phyloP scores from a whole-genome alignment of 2,329 filamentous ascomycete genomes.

The Dothideomycetes sp. region DNA sequence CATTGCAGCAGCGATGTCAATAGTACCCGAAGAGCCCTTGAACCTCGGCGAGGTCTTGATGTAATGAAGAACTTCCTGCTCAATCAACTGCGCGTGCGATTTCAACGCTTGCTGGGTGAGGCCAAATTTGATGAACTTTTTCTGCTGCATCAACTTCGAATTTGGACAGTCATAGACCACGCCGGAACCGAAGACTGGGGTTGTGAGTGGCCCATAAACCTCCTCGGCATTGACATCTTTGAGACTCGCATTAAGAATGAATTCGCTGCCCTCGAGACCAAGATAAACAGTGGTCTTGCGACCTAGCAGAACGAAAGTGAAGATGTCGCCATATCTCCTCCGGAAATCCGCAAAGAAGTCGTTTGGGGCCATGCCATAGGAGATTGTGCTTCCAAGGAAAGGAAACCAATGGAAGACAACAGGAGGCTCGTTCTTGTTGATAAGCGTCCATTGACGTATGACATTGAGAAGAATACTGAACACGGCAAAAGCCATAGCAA shows the following conservation, averaged over 20 bases:
- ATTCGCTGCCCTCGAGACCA: slow-evolving; percentile 76
- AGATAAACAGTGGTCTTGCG: slow-evolving; percentile 83
- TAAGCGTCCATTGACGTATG: slow-evolving; percentile 63
- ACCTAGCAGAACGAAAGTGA: slow-evolving; percentile 83
- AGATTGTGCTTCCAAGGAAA: slow-evolving; percentile 80
- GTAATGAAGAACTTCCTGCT: slow-evolving; percentile 63
- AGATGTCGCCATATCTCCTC: slow-evolving; percentile 81
- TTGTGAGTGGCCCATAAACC: slow-evolving; percentile 69
- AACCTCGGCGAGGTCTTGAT: slow-evolving; percentile 52
- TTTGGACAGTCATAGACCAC: slow-evolving; percentile 90
- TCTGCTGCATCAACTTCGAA: slow-evolving; percentile 90
- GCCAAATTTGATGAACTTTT: slow-evolving; percentile 83
- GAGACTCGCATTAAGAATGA: slow-evolving; percentile 83
- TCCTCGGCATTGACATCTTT: slow-evolving; percentile 87
- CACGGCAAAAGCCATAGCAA: slow-evolving; percentile 33
- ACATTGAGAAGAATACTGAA: slow-evolving; percentile 68
- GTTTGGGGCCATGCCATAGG: slow-evolving; percentile 91
- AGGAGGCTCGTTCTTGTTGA: slow-evolving; percentile 59
- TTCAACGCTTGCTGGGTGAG: slow-evolving; percentile 66
- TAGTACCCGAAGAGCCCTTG: slow-evolving; percentile 57
- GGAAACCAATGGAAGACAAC: slow-evolving; percentile 57
- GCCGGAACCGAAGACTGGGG: slow-evolving; percentile 67
- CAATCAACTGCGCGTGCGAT: slow-evolving; percentile 71
- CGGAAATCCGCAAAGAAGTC: slow-evolving; percentile 68
- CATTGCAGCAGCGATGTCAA: slow-evolving; percentile 66